A percentile compares a stretch with the other conserved stretches of the same genome.
These are phyloP conservation scores for Zygosaccharomyces bisporus DNA, from an alignment of 805 yeast genomes.

Conservation along the genomic window DNA sequence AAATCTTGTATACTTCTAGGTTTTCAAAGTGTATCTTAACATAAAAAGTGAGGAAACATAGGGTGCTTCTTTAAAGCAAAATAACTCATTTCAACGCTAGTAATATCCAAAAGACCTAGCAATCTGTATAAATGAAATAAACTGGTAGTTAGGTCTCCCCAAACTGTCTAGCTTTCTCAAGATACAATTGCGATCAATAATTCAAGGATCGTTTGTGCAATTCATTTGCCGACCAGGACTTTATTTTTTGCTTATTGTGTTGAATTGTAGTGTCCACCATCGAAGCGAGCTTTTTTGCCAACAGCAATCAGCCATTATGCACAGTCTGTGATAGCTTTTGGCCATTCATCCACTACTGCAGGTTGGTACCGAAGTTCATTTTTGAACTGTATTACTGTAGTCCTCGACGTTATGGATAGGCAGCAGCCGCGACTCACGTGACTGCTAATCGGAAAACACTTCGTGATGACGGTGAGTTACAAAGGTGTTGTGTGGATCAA, in stretches of 20 bases:
- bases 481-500: conserved; percentile 55
- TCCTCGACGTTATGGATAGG: conserved; percentile 33
- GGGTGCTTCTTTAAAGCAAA: conserved; percentile 45
- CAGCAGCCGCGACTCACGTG: conserved; percentile 40
- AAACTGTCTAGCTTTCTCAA: conserved; percentile 46
- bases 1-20: too few relatives aligned
- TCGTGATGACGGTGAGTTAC: conserved; percentile 91
- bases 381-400: conserved; percentile 32
- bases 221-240: conserved; percentile 42
- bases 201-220: conserved; percentile 33
- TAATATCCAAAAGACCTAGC: conserved; percentile 73
- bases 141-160: conserved; percentile 60
- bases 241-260: conserved; percentile 16
- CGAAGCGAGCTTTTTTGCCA: conserved; percentile 62
- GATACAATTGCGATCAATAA: conserved; percentile 45
- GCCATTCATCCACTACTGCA: conserved; percentile 66
- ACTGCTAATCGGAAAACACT: conserved; percentile 67
- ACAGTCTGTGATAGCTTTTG: conserved; percentile 69
- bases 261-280: conserved; percentile 41
- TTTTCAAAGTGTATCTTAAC: conserved; percentile 51
- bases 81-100: conserved; percentile 69
- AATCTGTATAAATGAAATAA: conserved; percentile 44
- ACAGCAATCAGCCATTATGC: conserved; percentile 68
- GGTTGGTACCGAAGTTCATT: conserved; percentile 41
- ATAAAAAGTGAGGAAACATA: conserved; percentile 61